phyloP scores from a whole-genome alignment of 495 filamentous ascomycete species.

The Podospora conica region DNA sequence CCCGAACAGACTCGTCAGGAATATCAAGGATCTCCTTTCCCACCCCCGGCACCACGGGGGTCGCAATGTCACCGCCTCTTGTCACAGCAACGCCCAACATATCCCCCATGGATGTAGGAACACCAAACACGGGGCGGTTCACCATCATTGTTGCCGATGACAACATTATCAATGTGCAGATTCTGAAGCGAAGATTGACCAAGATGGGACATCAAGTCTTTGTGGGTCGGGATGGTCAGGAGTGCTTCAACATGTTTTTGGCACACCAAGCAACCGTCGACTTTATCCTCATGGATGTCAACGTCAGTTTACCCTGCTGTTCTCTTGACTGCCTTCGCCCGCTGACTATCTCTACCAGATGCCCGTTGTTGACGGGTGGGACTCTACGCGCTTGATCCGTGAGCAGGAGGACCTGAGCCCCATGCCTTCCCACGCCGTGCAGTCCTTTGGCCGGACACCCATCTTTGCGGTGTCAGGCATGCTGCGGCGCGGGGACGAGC shows the following conservation, averaged over 20 bases:
- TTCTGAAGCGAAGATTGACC: slow-evolving; percentile 66
- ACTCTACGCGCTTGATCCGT: slow-evolving; percentile 16
- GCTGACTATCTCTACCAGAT: slow-evolving; percentile 7
- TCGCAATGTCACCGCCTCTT: slow-evolving; percentile 10
- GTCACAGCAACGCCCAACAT: slow-evolving; percentile 12
- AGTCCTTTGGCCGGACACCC: slow-evolving; percentile 16
- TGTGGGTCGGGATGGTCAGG: slow-evolving; percentile 72
- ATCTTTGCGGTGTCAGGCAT: slow-evolving; percentile 21
- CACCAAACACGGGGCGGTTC: slow-evolving; percentile 35
- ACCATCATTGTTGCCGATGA: slow-evolving; percentile 74
- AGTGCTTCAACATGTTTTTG: slow-evolving; percentile 59
- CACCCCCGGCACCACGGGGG: slow-evolving; percentile 4
- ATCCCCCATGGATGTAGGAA: slow-evolving; percentile 10
- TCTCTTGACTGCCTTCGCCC: neutral
- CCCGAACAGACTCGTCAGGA: neutral
- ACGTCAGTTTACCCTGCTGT: slow-evolving; percentile 11
- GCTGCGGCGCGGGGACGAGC: slow-evolving; percentile 20
- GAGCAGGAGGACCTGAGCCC: slow-evolving; percentile 13
- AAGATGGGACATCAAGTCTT: slow-evolving; percentile 63
- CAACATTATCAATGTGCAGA: slow-evolving; percentile 74
- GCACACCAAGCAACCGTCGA: slow-evolving; percentile 16
- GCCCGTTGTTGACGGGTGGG: slow-evolving; percentile 22
- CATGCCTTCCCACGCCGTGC: slow-evolving; percentile 16
- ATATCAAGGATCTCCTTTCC: neutral
- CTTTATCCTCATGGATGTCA: slow-evolving; percentile 24